Evolutionary conservation across 306 rosid genomes (phyloP).

Genomic region (Gastrolobium bilobum): DNA sequence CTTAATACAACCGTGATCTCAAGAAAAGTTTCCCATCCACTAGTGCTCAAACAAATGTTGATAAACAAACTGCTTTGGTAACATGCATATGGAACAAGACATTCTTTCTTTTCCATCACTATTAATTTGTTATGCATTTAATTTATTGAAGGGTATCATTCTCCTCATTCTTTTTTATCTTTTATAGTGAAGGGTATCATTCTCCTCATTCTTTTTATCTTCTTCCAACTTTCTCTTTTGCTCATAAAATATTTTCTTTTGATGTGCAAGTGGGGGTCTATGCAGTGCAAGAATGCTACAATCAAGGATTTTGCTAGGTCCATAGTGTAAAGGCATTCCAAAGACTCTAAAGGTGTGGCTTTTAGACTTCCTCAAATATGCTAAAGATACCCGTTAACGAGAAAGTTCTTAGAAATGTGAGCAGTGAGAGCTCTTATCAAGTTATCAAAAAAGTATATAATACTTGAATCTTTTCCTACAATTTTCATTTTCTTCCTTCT

Average conservation of each 20-base stretch:
- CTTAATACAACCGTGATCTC: constrained; percentile 24
- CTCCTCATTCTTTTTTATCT: background rate
- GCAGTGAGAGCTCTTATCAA: constrained; percentile 76
- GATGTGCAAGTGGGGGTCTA: constrained; percentile 66
- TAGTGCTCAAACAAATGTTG: constrained; percentile 41
- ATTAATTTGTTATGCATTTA: constrained; percentile 19
- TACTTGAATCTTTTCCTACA: constrained; percentile 41
- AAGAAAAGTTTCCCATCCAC: constrained; percentile 36
- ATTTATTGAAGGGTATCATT: constrained; percentile 7
- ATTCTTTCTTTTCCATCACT: constrained; percentile 25
- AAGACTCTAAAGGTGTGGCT: constrained; percentile 53
- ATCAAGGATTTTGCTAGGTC: constrained; percentile 52
- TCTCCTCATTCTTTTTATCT: background rate
- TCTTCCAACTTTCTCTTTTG: constrained; percentile 36
- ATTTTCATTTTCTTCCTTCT: constrained; percentile 11
- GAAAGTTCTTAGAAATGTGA: constrained; percentile 54
- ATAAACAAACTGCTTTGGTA: constrained; percentile 25
- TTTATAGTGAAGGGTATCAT: background rate
- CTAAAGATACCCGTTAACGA: constrained; percentile 32
- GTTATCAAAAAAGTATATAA: constrained; percentile 53
- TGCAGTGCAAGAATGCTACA: constrained; percentile 42
- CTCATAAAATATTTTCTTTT: constrained; percentile 28
- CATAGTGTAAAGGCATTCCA: constrained; percentile 50
- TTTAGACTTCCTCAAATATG: constrained; percentile 49
- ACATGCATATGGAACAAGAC: background rate